These are phyloP conservation scores for Saccharum hybrid DNA, from an alignment of 202 grass and related monocot genomes.

Conservation along the genomic window DNA sequence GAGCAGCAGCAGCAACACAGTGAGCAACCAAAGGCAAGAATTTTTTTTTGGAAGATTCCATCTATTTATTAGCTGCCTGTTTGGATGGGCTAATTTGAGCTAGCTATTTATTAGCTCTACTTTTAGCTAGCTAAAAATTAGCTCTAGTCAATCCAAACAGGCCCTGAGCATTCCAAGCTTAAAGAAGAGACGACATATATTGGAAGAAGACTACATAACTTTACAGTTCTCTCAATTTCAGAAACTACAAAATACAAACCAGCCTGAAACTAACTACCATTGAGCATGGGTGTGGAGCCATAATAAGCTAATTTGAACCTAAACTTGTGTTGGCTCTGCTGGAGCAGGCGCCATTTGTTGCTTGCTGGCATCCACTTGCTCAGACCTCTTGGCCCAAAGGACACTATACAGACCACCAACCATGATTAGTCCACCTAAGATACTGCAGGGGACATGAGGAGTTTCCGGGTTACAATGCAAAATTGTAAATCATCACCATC, in stretches of 20 bases:
- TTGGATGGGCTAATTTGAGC: too few species aligned
- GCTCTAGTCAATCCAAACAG: too few species aligned
- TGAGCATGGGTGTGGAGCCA: neutral
- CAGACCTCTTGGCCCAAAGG: conserved; percentile 62
- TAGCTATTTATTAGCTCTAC: too few species aligned
- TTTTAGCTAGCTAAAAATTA: too few species aligned
- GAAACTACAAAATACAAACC: neutral
- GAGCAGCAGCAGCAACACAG: too few species aligned
- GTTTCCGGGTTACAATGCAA: neutral
- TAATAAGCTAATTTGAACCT: neutral
- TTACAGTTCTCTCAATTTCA: neutral
- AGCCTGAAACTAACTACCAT: neutral
- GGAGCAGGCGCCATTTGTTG: conserved; percentile 17
- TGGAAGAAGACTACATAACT: neutral
- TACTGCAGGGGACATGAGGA: conserved; percentile 32
- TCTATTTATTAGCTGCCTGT: too few species aligned
- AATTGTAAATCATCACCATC: neutral
- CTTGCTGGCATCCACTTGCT: conserved; percentile 37
- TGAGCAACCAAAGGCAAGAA: too few species aligned
- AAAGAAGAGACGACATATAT: neutral
- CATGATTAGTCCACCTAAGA: conserved; percentile 63
- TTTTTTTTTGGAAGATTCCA: too few species aligned
- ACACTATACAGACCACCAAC: conserved; percentile 67
- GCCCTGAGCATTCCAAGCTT: neutral
- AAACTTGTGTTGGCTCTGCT: conserved; percentile 28